Conservation (phyloP, 2,329 filamentous ascomycete species). For the Orbilia brochopaga region DNA sequence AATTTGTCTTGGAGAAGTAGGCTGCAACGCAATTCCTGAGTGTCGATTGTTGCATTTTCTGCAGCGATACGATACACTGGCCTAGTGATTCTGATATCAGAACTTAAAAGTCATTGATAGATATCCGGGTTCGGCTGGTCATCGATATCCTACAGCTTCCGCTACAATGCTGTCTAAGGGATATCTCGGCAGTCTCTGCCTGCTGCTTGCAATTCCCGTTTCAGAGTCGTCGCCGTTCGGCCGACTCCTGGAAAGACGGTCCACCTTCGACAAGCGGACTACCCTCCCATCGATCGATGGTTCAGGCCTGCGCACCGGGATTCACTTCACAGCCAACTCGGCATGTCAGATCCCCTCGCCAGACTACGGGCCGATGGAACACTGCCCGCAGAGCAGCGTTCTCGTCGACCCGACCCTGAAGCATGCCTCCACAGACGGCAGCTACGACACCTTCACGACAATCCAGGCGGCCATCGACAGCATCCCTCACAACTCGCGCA, state of each 20-base stretch:
- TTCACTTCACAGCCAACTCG: slow-evolving; percentile 40
- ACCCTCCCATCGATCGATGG: slow-evolving; percentile 21
- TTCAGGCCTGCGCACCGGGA: slow-evolving; percentile 32
- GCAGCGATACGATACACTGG: neutral
- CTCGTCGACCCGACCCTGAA: slow-evolving; percentile 42
- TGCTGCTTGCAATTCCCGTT: slow-evolving; percentile 33
- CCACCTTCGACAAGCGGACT: slow-evolving; percentile 7
- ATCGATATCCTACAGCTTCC: neutral
- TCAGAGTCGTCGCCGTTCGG: slow-evolving; percentile 25
- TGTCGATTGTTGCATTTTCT: slow-evolving; percentile 35
- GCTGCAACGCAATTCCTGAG: slow-evolving; percentile 20
- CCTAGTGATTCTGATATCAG: slow-evolving; percentile 24
- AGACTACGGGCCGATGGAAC: slow-evolving; percentile 28
- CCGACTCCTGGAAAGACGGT: neutral
- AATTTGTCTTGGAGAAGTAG: slow-evolving; percentile 40
- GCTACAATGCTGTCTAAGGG: slow-evolving; percentile 35
- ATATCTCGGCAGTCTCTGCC: slow-evolving; percentile 28
- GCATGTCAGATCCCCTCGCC: slow-evolving; percentile 41
- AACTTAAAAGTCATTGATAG: slow-evolving; percentile 12
- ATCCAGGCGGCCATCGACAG: slow-evolving; percentile 46
- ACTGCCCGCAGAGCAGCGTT: slow-evolving; percentile 42
- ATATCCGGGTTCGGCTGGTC: slow-evolving; percentile 3
- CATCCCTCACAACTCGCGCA: slow-evolving; percentile 26
- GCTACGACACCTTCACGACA: slow-evolving; percentile 39
- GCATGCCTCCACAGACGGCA: slow-evolving; percentile 29